phyloP scores from a whole-genome alignment of 75 land plant species.

The Cupressus sempervirens region DNA sequence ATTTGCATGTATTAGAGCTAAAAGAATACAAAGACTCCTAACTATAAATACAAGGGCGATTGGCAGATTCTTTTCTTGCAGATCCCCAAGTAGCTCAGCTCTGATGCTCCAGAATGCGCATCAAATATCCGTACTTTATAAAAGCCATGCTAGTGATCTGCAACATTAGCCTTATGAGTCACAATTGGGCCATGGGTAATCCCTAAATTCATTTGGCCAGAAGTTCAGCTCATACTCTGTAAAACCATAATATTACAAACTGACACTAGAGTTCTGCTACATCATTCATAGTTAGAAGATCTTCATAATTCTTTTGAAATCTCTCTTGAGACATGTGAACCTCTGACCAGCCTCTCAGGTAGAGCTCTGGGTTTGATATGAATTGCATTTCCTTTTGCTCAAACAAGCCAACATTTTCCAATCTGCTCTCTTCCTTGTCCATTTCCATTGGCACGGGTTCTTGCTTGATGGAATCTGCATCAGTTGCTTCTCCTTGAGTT shows the following conservation, averaged over 20 bases:
- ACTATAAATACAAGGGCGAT: background rate
- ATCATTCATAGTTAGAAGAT: background rate
- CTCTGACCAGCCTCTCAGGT: slow-evolving; percentile 11
- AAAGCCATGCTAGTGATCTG: background rate
- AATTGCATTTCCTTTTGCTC: background rate
- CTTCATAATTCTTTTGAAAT: background rate
- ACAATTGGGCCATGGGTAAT: background rate
- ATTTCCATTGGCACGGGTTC: background rate
- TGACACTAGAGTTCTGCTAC: slow-evolving; percentile 4
- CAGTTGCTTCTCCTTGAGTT: background rate
- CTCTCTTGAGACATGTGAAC: background rate
- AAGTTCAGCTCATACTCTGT: background rate
- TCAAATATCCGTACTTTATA: background rate
- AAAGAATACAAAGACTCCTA: background rate
- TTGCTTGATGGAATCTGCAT: background rate
- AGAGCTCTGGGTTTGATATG: slow-evolving; percentile 9
- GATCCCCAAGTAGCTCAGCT: background rate
- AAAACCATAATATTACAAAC: background rate
- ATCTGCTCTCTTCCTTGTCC: background rate
- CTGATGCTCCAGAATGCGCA: background rate
- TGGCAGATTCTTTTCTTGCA: background rate
- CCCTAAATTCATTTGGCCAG: background rate
- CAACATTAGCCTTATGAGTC: background rate
- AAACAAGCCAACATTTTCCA: background rate
- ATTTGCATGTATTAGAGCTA: background rate